These are phyloP conservation scores for Pseudozyma tsukubaensis DNA, from an alignment of 1,284 basidiomycete species.

Conservation along the genomic window DNA sequence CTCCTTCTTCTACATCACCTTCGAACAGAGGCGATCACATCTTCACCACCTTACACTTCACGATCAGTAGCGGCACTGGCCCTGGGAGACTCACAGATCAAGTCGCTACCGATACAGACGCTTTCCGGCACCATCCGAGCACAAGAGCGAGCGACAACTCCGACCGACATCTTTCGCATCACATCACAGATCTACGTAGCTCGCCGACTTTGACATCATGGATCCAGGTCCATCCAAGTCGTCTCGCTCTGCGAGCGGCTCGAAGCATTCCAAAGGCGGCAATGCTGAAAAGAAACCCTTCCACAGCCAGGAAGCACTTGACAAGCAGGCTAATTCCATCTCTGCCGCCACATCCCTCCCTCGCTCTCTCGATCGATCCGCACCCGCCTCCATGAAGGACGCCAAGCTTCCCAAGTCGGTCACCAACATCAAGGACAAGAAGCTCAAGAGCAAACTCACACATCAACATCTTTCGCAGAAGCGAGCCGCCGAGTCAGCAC, in stretches of 20 bases:
- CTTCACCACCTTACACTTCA: background rate
- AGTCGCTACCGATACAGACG: too few relatives aligned
- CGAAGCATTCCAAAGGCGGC: slow-evolving; percentile 3
- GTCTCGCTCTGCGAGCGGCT: slow-evolving; percentile 15
- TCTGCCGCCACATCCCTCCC: slow-evolving; percentile 59
- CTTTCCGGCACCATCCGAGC: too few relatives aligned
- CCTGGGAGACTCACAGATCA: background rate
- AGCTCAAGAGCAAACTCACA: slow-evolving; percentile 63
- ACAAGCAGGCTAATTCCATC: slow-evolving; percentile 60
- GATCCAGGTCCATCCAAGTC: slow-evolving; percentile 46
- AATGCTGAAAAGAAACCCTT: slow-evolving; percentile 23
- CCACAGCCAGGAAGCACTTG: slow-evolving; percentile 56
- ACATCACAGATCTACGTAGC: background rate
- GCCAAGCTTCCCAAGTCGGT: slow-evolving; percentile 60
- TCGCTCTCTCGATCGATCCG: slow-evolving; percentile 55
- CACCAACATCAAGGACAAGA: slow-evolving; percentile 63
- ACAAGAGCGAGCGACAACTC: background rate
- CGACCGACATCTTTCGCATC: background rate
- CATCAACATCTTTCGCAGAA: slow-evolving; percentile 56
- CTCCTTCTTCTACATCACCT: background rate
- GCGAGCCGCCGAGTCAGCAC: slow-evolving; percentile 60
- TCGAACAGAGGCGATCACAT: background rate
- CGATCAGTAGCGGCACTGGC: background rate
- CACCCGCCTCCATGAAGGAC: slow-evolving; percentile 46
- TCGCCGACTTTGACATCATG: slow-evolving; percentile 16